phyloP scores from a whole-genome alignment of 1,139 yeast species.

The Scheffersomyces segobiensis region DNA sequence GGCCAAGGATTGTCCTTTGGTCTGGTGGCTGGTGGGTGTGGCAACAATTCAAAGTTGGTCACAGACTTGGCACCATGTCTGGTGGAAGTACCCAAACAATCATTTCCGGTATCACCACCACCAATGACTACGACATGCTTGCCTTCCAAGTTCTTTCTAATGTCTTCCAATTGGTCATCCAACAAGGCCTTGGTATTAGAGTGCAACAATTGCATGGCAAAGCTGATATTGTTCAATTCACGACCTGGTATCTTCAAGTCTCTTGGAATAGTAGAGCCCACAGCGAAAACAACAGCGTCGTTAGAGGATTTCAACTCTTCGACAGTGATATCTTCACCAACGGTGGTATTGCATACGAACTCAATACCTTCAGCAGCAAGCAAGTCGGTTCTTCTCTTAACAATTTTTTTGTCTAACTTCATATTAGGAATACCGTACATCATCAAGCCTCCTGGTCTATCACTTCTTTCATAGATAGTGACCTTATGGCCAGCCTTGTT shows the following conservation, averaged over 20 bases:
- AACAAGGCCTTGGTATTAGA: constrained; percentile 88
- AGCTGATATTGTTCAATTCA: constrained; percentile 83
- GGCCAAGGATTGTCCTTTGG: constrained; percentile 99
- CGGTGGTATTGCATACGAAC: constrained; percentile 71
- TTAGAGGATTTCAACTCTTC: constrained; percentile 62
- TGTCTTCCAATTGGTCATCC: constrained; percentile 76
- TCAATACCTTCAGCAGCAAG: constrained; percentile 88
- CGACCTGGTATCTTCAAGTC: constrained; percentile 95
- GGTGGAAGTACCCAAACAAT: constrained; percentile 96
- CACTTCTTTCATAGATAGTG: constrained; percentile 90
- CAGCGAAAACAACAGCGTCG: constrained; percentile 91
- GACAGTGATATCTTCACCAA: constrained; percentile 79
- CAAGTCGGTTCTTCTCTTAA: constrained; percentile 89
- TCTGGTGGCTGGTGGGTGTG: constrained; percentile 84
- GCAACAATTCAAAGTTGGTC: constrained; percentile 89
- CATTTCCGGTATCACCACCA: constrained; percentile 99
- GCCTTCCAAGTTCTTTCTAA: constrained; percentile 71
- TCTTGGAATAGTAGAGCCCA: constrained; percentile 96
- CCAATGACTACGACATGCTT: constrained; percentile 95
- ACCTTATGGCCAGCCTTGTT: constrained; percentile 94
- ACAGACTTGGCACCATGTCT: constrained; percentile 98
- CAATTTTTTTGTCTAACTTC: constrained; percentile 93
- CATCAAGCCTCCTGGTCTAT: constrained; percentile 93
- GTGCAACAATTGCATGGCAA: constrained; percentile 90
- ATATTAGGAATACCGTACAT: constrained; percentile 99